Evolutionary conservation across 768 basidiomycete species (phyloP).

Genomic region (Phaffia tasmanica): DNA sequence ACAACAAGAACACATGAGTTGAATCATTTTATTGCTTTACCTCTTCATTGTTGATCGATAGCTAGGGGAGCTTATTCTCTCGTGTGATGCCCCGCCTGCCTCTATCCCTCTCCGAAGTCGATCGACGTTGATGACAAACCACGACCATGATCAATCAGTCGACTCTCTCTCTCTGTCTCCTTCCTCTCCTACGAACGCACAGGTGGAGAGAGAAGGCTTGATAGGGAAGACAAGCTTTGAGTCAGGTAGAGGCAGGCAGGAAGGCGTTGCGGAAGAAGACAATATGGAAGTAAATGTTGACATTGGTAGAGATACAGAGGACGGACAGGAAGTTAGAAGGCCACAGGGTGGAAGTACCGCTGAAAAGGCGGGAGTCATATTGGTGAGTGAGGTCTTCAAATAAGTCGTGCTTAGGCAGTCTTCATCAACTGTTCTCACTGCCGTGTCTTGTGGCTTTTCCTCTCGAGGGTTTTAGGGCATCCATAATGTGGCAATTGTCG

Average conservation of each 20-base stretch:
- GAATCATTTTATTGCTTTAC: slow-evolving; percentile 10
- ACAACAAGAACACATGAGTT: slow-evolving; percentile 17
- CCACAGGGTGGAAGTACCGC: background rate
- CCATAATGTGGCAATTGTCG: slow-evolving; percentile 83
- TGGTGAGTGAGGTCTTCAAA: too few relatives aligned
- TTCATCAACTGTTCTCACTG: slow-evolving; percentile 1
- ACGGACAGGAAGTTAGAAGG: background rate
- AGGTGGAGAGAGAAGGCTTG: too few relatives aligned
- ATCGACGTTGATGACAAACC: background rate
- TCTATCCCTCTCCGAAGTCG: background rate
- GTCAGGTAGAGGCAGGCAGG: too few relatives aligned
- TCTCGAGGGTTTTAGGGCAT: slow-evolving; percentile 54
- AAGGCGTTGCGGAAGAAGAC: too few relatives aligned
- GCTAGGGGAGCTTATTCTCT: slow-evolving; percentile 2
- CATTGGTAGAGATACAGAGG: background rate
- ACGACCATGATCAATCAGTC: background rate
- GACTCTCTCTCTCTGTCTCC: background rate
- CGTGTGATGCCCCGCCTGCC: background rate
- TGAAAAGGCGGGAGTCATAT: too few relatives aligned
- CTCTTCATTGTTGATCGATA: background rate
- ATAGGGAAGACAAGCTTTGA: too few relatives aligned
- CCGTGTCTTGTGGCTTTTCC: background rate
- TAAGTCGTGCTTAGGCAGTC: background rate
- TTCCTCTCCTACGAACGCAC: background rate
- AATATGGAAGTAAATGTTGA: too few relatives aligned